phyloP scores from a whole-genome alignment of 257 asterid species.

The Capsicum pubescens region DNA sequence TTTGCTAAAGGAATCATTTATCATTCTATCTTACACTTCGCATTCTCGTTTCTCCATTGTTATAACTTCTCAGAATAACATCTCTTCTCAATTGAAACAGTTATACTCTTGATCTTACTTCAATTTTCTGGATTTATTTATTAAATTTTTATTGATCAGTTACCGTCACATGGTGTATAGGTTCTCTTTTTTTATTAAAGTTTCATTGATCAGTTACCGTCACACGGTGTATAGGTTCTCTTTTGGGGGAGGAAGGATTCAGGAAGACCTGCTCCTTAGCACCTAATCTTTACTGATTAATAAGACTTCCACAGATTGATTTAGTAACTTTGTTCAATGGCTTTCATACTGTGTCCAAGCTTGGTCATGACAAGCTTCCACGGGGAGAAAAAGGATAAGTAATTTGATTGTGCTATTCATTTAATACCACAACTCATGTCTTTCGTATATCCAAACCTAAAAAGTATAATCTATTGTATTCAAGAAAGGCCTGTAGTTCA shows the following conservation, averaged over 20 bases:
- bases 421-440: background rate
- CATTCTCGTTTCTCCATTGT: background rate
- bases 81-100: conserved; percentile 17
- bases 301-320: conserved; percentile 14
- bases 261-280: background rate
- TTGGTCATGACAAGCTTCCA: background rate
- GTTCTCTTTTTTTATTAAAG: background rate
- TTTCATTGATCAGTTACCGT: background rate
- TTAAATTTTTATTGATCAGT: background rate
- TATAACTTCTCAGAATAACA: conserved; percentile 19
- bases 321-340: background rate
- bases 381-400: background rate
- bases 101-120: conserved; percentile 17
- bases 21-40: conserved; percentile 6
- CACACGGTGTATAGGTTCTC: background rate
- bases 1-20: conserved; percentile 5
- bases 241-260: background rate
- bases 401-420: background rate
- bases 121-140: background rate
- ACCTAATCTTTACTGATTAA: conserved; percentile 10
- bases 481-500: background rate
- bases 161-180: background rate
- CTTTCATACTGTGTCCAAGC: background rate
- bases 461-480: background rate
- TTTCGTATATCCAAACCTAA: background rate